These are phyloP conservation scores for Trapa bicornis DNA, from an alignment of 345 rosid species.

Conservation along the genomic window DNA sequence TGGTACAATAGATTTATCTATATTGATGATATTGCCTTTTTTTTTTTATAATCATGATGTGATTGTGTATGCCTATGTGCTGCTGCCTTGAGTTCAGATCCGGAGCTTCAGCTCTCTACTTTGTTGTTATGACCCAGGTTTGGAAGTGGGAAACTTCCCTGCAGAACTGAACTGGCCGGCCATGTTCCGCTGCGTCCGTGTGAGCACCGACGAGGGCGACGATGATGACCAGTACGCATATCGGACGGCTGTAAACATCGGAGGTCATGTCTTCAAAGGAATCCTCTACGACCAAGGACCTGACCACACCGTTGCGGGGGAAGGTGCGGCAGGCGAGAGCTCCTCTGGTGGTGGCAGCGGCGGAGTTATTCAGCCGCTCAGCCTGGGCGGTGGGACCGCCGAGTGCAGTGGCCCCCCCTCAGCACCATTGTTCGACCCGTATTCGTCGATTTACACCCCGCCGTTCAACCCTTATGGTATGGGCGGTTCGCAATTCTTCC, in stretches of 20 bases:
- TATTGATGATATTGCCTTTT: not conserved
- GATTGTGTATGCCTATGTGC: too few species aligned
- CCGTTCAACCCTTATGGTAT: conserved; percentile 35
- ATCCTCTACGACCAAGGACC: conserved; percentile 86
- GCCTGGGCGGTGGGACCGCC: conserved; percentile 11
- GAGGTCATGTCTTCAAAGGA: conserved; percentile 87
- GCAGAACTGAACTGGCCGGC: conserved; percentile 57
- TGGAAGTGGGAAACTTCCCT: conserved; percentile 64
- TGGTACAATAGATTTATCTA: too few species aligned
- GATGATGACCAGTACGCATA: conserved; percentile 68
- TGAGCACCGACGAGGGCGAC: conserved; percentile 49
- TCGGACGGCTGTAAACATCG: conserved; percentile 71
- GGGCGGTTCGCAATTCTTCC: conserved; percentile 69
- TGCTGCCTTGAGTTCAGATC: not conserved
- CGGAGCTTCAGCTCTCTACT: not conserved
- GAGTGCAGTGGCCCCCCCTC: conserved; percentile 11
- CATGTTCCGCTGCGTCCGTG: conserved; percentile 61
- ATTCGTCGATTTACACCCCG: conserved; percentile 42
- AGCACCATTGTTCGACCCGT: conserved; percentile 36
- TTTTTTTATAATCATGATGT: too few species aligned
- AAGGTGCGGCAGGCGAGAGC: conserved; percentile 33
- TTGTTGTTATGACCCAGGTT: conserved; percentile 28
- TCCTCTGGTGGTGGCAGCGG: conserved; percentile 43
- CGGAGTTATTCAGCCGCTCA: conserved; percentile 17
- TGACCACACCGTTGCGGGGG: conserved; percentile 19